Percentiles rank a stretch among this genome's conserved stretches.
Conservation (phyloP, 2,329 filamentous ascomycete species). For the Aureobasidium namibiae region DNA sequence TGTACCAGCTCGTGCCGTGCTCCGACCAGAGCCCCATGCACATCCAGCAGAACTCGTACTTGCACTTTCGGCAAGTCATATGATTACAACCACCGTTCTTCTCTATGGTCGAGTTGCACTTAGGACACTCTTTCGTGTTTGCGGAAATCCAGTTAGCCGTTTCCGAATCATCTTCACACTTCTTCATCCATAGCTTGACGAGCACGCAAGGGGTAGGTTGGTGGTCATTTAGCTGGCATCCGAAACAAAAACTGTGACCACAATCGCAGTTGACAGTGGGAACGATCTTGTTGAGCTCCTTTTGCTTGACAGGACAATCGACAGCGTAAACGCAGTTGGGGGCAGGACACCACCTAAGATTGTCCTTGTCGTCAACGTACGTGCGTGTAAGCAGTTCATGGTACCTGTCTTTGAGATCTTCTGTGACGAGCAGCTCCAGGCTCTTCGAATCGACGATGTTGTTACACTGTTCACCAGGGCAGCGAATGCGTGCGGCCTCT, state of each 20-base stretch:
- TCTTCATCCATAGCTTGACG: conserved; percentile 94
- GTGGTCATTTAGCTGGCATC: conserved; percentile 81
- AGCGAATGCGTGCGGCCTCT: conserved; percentile 90
- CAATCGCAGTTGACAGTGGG: conserved; percentile 84
- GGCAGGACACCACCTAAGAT: conserved; percentile 93
- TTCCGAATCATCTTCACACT: conserved; percentile 96
- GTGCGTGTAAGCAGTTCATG: conserved; percentile 80
- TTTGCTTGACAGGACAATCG: conserved; percentile 80
- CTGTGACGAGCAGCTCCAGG: conserved; percentile 63
- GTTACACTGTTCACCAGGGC: conserved; percentile 78
- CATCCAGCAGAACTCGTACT: conserved; percentile 99
- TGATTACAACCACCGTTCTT: conserved; percentile 98
- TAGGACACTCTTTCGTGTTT: conserved; percentile 96
- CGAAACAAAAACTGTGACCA: conserved; percentile 87
- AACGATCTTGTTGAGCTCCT: conserved; percentile 75
- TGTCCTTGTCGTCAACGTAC: conserved; percentile 94
- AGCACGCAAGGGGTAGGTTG: conserved; percentile 86
- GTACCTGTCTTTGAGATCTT: conserved; percentile 59
- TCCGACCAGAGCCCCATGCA: conserved; percentile 99
- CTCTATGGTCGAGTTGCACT: conserved; percentile 93
- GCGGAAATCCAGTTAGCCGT: conserved; percentile 99
- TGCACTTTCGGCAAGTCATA: conserved; percentile 95
- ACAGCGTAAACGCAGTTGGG: conserved; percentile 95
- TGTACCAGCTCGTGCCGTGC: conserved; percentile 98
- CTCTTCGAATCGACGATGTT: conserved; percentile 87